Conservation (phyloP, 495 filamentous ascomycete genomes). For the Podospora australis region DNA sequence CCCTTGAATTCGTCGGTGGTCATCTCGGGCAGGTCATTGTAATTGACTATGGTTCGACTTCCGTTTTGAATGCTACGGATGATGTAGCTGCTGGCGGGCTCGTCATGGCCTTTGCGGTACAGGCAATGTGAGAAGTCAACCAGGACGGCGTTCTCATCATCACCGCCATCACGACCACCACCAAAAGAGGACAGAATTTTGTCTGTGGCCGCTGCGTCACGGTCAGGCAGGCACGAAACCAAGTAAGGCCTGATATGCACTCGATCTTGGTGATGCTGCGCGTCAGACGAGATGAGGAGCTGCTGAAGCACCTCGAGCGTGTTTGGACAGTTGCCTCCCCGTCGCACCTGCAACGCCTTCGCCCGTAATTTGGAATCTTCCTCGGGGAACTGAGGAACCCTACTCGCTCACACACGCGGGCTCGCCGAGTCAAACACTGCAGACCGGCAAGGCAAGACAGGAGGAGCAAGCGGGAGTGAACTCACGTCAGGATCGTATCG, state of each 20-base stretch:
- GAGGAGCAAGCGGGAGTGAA: constrained; percentile 4
- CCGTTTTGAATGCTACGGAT: constrained; percentile 52
- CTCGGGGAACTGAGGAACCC: constrained; percentile 57
- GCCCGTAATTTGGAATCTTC: constrained; percentile 71
- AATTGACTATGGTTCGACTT: constrained; percentile 65
- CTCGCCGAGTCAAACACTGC: no score
- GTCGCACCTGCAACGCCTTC: constrained; percentile 48
- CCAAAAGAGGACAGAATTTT: constrained; percentile 39
- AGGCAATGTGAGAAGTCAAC: constrained; percentile 51
- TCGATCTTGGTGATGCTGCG: not conserved
- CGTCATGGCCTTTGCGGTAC: constrained; percentile 47
- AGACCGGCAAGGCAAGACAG: not conserved
- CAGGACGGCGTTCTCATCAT: no score
- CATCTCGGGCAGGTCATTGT: constrained; percentile 63
- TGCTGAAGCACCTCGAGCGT: constrained; percentile 63
- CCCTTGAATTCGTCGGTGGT: constrained; percentile 47
- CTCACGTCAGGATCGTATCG: constrained; percentile 62
- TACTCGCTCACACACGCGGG: no score
- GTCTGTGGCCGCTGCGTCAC: constrained; percentile 26
- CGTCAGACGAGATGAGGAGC: constrained; percentile 30
- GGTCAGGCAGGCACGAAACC: constrained; percentile 34
- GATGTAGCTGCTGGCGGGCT: constrained; percentile 66
- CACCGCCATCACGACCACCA: no score
- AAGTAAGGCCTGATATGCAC: constrained; percentile 34
- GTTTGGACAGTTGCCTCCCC: constrained; percentile 68